Evolutionary conservation across 106 monocot species (phyloP), one percentile per base, ranked within the genome.

Genomic region (Dendrobium catenatum): DNA sequence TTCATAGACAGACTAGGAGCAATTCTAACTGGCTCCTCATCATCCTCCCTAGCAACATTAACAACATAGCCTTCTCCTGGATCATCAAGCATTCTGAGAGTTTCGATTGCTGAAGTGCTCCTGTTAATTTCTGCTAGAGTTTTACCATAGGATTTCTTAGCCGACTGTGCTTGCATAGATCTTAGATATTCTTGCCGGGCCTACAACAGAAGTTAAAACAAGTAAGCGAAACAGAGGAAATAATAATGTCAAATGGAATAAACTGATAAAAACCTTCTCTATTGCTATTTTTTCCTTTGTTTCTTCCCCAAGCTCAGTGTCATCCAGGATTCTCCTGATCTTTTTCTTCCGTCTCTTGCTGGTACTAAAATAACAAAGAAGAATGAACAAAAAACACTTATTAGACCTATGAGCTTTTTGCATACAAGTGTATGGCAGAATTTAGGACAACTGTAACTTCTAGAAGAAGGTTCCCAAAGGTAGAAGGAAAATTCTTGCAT

Each of bases 181-280:
- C 87, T 98, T 33, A 98, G 82, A 93, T 98, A 91, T 73, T 98
- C 98, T 88, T 95, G 98, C 72, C 98, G 92, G 82, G 98, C 95
- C 98, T 98, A 78, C 66, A 82, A 77, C 19, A 84, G 54, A 33
- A 59, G 29, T 41, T 17, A 72, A 55, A 22, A 31, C 44, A 3
- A 41, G 22, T 31, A 81, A 73, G 19, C 48, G 46, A 58, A 79
- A 64, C 51, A 51, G 18, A 41, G 49, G 6, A 54, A 75, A 79
- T 13, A 51, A 22, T 24, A 66, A 64, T 33, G 42, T 2, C 6
- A 54, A 29, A 48, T 47, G 42, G 64, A 80, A 24, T 33, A 9
- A 49, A 9, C 47, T 77, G 59, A 13, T 37, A 59, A 15, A 59
- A 74, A 93, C 98, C 93, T 98, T 92, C 83, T 98, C 98, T n/a